Percentiles rank a stretch among this genome's conserved stretches.
phyloP scores from a whole-genome alignment of 2,329 filamentous ascomycete genomes.

The Aciculosporium take region DNA sequence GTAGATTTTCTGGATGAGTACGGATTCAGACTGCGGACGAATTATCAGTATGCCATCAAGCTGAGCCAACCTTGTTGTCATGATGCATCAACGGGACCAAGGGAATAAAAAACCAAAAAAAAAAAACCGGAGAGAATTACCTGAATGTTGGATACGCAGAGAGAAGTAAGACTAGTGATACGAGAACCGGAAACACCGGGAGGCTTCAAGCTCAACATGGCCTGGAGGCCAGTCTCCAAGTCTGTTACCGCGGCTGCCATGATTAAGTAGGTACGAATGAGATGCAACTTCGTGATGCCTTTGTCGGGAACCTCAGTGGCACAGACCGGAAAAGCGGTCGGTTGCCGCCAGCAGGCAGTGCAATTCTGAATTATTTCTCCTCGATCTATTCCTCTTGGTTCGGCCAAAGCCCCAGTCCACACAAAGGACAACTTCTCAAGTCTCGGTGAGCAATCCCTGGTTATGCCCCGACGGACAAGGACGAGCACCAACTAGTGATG shows the following conservation, averaged over 20 bases:
- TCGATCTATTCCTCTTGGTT: neutral
- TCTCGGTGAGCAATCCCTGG: neutral
- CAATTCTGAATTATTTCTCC: neutral
- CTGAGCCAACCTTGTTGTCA: neutral
- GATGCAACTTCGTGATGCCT: slow-evolving; percentile 3
- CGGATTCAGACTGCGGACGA: slow-evolving; percentile 65
- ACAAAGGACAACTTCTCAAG: neutral
- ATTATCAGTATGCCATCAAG: slow-evolving; percentile 10
- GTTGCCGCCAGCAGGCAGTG: neutral
- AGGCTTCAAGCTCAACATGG: slow-evolving; percentile 80
- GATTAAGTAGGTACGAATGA: slow-evolving; percentile 17
- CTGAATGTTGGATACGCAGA: slow-evolving; percentile 84
- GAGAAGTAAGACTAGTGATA: slow-evolving; percentile 71
- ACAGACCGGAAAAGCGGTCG: neutral
- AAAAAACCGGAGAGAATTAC: slow-evolving; percentile 33
- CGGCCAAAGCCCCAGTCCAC: neutral
- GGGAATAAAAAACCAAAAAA: too few species aligned
- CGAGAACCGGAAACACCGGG: slow-evolving; percentile 89
- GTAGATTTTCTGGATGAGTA: slow-evolving; percentile 90
- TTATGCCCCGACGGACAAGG: neutral
- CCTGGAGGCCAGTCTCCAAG: slow-evolving; percentile 78
- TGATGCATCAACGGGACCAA: too few species aligned
- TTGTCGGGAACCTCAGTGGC: slow-evolving; percentile 2
- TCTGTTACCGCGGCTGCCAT: slow-evolving; percentile 83
- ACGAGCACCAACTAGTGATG: slow-evolving; percentile 1